Evolutionary conservation across 176 grass and related monocot species (phyloP).

Genomic region (Triticum aestivum): DNA sequence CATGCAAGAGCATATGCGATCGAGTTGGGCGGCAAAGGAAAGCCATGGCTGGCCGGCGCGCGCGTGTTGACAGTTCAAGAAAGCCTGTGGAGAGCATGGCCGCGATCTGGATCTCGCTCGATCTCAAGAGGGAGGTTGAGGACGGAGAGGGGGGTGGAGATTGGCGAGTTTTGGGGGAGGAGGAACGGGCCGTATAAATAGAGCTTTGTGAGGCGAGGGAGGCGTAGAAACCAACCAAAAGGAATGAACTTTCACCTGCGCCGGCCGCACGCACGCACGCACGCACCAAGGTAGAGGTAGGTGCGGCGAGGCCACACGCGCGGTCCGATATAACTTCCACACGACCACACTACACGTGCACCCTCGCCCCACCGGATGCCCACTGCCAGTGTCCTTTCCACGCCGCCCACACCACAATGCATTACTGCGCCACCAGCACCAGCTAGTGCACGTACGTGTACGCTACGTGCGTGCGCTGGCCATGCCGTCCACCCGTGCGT

Average conservation of each 20-base stretch:
- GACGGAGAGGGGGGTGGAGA: not conserved
- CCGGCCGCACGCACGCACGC: too few species aligned
- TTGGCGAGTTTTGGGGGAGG: not conserved
- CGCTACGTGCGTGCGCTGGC: not conserved
- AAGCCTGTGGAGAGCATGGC: slow-evolving; percentile 83
- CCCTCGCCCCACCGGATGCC: not conserved
- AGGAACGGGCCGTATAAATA: not conserved
- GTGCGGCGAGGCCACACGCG: too few species aligned
- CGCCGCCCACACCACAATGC: too few species aligned
- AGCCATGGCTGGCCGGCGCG: not conserved
- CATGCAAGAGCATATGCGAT: too few species aligned
- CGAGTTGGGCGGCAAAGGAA: not conserved
- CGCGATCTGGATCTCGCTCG: slow-evolving; percentile 21
- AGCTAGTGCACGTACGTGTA: not conserved
- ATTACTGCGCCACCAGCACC: too few species aligned
- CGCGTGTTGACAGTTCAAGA: slow-evolving; percentile 69
- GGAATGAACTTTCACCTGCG: not conserved
- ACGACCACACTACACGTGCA: not conserved
- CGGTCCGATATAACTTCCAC: not conserved
- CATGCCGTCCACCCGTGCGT: not conserved
- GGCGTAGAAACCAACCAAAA: not conserved
- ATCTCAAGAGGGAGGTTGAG: not conserved
- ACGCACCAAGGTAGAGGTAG: not conserved
- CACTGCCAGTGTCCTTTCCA: not conserved
- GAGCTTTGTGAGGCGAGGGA: not conserved